Percentiles rank a stretch among this genome's conserved stretches.
Evolutionary conservation across 768 basidiomycete genomes (phyloP).

Genomic region (Podaxis sp.): DNA sequence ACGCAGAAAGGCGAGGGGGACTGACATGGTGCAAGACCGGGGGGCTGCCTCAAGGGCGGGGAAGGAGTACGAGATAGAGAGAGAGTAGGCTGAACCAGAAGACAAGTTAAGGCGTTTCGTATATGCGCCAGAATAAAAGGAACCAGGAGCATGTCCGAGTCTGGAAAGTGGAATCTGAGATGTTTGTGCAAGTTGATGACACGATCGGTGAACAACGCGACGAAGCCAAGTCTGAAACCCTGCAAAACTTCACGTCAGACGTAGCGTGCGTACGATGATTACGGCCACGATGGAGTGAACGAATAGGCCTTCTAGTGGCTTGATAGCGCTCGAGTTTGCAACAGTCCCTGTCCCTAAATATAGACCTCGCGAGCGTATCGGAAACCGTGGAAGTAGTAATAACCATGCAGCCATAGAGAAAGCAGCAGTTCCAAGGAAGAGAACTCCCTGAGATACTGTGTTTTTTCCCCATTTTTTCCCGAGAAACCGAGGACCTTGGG

Average conservation of each 20-base stretch:
- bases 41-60: not conserved
- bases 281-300: not conserved
- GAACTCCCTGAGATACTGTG: not conserved
- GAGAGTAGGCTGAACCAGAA: slow-evolving; percentile 8
- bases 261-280: not conserved
- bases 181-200: slow-evolving; percentile 6
- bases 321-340: not conserved
- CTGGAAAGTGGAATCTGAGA: slow-evolving; percentile 13
- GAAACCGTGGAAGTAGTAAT: not conserved
- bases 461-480: not conserved
- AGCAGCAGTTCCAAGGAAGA: not conserved
- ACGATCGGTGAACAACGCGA: slow-evolving; percentile 2
- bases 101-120: not conserved
- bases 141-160: not conserved
- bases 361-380: not conserved
- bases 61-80: not conserved
- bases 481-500: not conserved
- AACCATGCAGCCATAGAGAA: not conserved
- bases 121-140: slow-evolving; percentile 12
- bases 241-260: slow-evolving; percentile 1
- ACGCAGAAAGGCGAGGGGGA: slow-evolving; percentile 35
- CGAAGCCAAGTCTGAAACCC: not conserved
- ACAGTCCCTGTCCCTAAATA: not conserved
- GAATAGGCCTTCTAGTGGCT: slow-evolving; percentile 7
- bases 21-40: slow-evolving; percentile 24